Evolutionary conservation across 768 basidiomycete species (phyloP), one percentile per base, ranked within the genome.

Genomic region (Russula earlei): DNA sequence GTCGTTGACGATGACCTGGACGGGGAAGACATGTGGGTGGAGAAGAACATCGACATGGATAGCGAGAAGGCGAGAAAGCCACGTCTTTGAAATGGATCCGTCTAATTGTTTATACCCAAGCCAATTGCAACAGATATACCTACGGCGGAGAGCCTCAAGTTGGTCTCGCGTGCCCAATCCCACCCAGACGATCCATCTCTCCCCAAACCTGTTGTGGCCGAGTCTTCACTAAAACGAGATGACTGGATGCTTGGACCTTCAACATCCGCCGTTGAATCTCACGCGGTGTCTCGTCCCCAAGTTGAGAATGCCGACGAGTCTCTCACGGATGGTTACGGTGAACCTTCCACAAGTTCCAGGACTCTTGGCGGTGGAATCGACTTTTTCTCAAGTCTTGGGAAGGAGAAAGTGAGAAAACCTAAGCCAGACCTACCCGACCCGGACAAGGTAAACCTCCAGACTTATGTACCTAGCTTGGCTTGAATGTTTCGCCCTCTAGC

Each of bases 341-440:
- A 83, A 48, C 60, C 70, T 2, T 70, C 75, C 12, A 64, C 62
- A 14, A 71, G 70, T 27, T 67, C 71, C 49, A 77, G 84, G 10
- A 80, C 74, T 5, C 65, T 75, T 42, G 74, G 71, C 4, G 84
- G 81, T 38, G 78, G 77, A 3, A 78, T 87, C 24, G 95, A 98
- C 69, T 94, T 96, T 71, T 98, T 98, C 74, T 84, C 88, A 1
- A 80, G 74, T 58, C 73, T 99, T 42, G 95, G 95, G 4, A 87
- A 80, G 5, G 91, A 89, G 66, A 67, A 77, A 72, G 83, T 80
- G 69, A 84, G 83, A 65, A 80, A 83, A 52, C 75, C 80, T 8
- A 74, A 69, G 38, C 74, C 76, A 11, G 79, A 83, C 27, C 75
- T 73, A 59, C 80, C 81, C 2, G 78, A 88, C 68, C 82, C 83